Percentiles rank a stretch among this genome's conserved stretches.
These are phyloP conservation scores for Mycena vulgaris DNA, from an alignment of 768 basidiomycete genomes.

Conservation along the genomic window DNA sequence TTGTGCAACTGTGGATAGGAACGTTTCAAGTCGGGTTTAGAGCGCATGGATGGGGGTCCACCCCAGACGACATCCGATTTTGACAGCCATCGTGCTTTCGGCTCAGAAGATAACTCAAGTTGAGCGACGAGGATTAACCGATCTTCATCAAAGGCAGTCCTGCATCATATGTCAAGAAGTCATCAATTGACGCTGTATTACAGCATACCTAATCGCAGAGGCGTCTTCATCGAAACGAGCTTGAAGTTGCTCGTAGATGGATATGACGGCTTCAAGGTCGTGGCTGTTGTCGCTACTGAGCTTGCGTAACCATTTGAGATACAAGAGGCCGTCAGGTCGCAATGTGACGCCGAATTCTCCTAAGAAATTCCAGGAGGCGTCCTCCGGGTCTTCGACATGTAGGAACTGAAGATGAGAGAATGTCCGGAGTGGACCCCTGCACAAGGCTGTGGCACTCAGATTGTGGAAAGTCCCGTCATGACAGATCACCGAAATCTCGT, in stretches of 20 bases:
- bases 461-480: neutral
- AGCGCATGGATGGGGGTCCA: constrained; percentile 26
- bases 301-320: constrained; percentile 17
- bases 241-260: constrained; percentile 22
- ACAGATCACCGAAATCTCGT: constrained; percentile 1
- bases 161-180: neutral
- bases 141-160: constrained; percentile 6
- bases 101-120: neutral
- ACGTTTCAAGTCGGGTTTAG: constrained; percentile 13
- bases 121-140: neutral
- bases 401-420: constrained; percentile 26
- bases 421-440: neutral
- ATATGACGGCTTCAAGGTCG: neutral
- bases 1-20: neutral
- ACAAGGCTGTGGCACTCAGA: constrained; percentile 12
- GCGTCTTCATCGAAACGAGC: constrained; percentile 24
- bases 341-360: constrained; percentile 14
- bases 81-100: neutral
- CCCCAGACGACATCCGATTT: constrained; percentile 10
- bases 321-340: constrained; percentile 13
- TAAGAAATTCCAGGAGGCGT: constrained; percentile 21
- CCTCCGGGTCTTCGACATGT: constrained; percentile 2
- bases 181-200: neutral
- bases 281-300: neutral
- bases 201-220: neutral